Base-by-base conservation (phyloP, 2,329 filamentous ascomycete species). In the Emmonsiellopsis sp. region DNA sequence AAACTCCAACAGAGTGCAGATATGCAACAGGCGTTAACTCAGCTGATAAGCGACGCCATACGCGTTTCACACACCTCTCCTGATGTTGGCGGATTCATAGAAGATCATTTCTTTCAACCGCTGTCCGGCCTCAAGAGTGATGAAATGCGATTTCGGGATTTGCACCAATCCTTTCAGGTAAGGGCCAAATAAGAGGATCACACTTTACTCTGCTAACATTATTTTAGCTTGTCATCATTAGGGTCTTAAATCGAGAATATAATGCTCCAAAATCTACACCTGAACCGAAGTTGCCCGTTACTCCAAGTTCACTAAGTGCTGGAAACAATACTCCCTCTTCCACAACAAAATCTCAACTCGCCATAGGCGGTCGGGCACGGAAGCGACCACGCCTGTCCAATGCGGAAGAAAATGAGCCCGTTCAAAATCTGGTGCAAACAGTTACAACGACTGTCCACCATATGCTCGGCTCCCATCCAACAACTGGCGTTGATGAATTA, bases 401-500 rank as follows among this genome's bases (percentile, higher is more conserved):
- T 7, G 43, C 68, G 70, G 16, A 66, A 56, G 53, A 67, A 61
- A 45, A 65, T 70, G 38, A 74, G 63, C 65, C 67, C 62, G 9
- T 53, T 16, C 11, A 51, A 10, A 54, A 59, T 32, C 47, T 65
- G 11, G 55, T 67, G 7, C 64, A 68, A 35, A 59, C 67, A 20
- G 61, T 76, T 32, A 65, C 66, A 15, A 58, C 59, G 32, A 53
- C 64, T 45, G 46, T 69, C 54, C 67, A 68, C 59, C 55, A 52
- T 32, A 42, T 67, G 57, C 61, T 79, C 44, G 68, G 64, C 16
- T 65, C 61, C 35, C 64, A 70, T 43, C 63, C 63, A 37, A 59
- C 61, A 3, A 58, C 59, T 30, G 68, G 66, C 41, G 52, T 78
- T 37, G 63, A 68, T 54, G 69, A 68, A 13, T 57, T 79, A n/a